These are phyloP conservation scores for Fusarium irregulare DNA, from an alignment of 2,329 filamentous ascomycete genomes.

Conservation along the genomic window DNA sequence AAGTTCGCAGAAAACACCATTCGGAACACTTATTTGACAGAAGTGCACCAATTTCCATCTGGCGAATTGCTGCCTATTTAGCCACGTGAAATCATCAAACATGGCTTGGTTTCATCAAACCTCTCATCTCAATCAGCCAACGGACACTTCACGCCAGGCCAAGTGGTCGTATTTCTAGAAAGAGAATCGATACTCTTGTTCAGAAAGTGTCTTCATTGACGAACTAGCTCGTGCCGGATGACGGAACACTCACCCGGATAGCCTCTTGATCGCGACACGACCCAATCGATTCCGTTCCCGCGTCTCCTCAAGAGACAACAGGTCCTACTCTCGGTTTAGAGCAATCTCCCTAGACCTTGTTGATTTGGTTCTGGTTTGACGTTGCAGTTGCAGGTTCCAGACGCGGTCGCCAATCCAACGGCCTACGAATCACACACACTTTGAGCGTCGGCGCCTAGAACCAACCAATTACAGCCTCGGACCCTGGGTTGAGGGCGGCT, in stretches of 20 bases:
- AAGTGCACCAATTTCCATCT: not conserved
- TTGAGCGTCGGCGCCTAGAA: conserved; percentile 45
- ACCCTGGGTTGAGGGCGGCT: conserved; percentile 51
- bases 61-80: not conserved
- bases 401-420: conserved; percentile 43
- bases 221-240: conserved; percentile 24
- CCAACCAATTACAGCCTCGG: conserved; percentile 46
- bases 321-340: conserved; percentile 5
- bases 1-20: not conserved
- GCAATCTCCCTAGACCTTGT: conserved; percentile 37
- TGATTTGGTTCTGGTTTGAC: conserved; percentile 16
- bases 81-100: conserved; percentile 2
- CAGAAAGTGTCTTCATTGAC: not conserved
- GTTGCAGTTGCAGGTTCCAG: conserved; percentile 34
- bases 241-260: conserved; percentile 19
- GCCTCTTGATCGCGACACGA: conserved; percentile 21
- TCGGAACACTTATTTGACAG: not conserved
- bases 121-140: conserved; percentile 7
- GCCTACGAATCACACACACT: conserved; percentile 44
- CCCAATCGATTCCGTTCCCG: conserved; percentile 26
- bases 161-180: conserved; percentile 20
- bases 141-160: not conserved
- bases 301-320: conserved; percentile 27
- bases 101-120: conserved; percentile 14
- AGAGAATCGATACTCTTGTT: conserved; percentile 9